Percentiles rank a stretch among this genome's conserved stretches.
phyloP scores from a whole-genome alignment of 495 filamentous ascomycete genomes.

The Tuber microsphaerosporum region DNA sequence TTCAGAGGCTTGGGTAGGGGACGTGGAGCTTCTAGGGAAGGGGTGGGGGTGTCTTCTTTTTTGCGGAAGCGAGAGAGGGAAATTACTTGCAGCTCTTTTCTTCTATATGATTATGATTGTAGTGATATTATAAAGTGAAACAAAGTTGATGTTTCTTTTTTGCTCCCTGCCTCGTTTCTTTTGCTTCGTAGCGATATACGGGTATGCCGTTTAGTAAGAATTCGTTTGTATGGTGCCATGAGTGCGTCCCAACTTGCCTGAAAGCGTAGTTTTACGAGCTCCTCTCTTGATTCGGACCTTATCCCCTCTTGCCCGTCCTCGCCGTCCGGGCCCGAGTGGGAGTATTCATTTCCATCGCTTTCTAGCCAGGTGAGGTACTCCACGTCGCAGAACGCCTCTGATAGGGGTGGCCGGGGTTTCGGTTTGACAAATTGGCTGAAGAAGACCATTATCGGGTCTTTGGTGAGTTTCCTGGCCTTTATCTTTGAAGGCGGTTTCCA shows the following conservation, averaged over 20 bases:
- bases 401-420: slow-evolving; percentile 73
- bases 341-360: slow-evolving; percentile 4
- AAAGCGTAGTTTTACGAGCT: slow-evolving; percentile 66
- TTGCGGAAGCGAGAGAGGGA: background rate
- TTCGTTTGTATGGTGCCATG: slow-evolving; percentile 69
- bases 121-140: background rate
- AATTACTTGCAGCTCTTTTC: background rate
- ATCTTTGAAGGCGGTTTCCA: slow-evolving; percentile 63
- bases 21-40: background rate
- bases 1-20: slow-evolving; percentile 80
- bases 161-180: too few relatives aligned
- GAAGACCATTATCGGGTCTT: slow-evolving; percentile 71
- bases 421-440: slow-evolving; percentile 84
- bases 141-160: background rate
- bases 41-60: background rate
- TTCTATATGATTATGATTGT: background rate
- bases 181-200: background rate
- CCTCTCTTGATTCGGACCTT: slow-evolving; percentile 47
- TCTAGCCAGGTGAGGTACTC: slow-evolving; percentile 57
- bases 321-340: slow-evolving; percentile 37
- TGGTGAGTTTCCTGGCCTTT: slow-evolving; percentile 73
- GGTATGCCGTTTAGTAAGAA: slow-evolving; percentile 54
- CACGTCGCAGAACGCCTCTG: slow-evolving; percentile 83
- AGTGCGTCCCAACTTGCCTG: slow-evolving; percentile 75
- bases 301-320: slow-evolving; percentile 51